Evolutionary conservation across 306 rosid genomes (phyloP), one percentile per base, ranked within the genome.

Genomic region (Acmispon strigosus): DNA sequence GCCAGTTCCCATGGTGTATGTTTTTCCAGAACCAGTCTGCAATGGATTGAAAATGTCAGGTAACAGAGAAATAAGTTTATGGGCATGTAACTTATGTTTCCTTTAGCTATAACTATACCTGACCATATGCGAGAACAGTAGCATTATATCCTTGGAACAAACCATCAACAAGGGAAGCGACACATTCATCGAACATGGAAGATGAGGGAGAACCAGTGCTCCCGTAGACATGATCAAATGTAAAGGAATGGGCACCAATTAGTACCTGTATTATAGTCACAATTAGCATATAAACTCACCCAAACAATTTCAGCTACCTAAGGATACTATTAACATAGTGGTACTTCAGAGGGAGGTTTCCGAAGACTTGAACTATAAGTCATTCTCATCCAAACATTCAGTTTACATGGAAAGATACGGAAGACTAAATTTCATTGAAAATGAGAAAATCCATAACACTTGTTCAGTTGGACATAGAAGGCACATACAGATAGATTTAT

Each of bases 21-120:
- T 93, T 88, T 93, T 93, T 51, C 98, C 98, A 0, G 98, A 93
- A 79, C 98, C 98, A 10, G 98, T 93, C 98, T 93, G 96, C 82
- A 87, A 69, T 64, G 62, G 61, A 80, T 69, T 10, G 51, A 81
- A 81, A 67, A 44, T 71, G 80, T 85, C 85, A 87, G 56, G 47
- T 29, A 49, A 64, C 66, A 57, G 39, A 65, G 10, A 47, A 24
- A 74, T 32, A 78, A 75, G 69, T 45, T 56, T 39, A 16, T 17
- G 56, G 68, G 64, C 54, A n/a, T 68, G n/a, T 39, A 70, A 76
- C 37, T 72, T 29, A 43, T 7, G 58, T 39, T 17, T 78, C 49
- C 58, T 42, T 72, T 54, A 60, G 74, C 59, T 51, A 55, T 79
- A 61, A 76, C 47, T 13, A 44, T 85, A 93, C 98, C 97, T 93